Conservation (phyloP, 495 filamentous ascomycete species). For the Lophium mytilinum region DNA sequence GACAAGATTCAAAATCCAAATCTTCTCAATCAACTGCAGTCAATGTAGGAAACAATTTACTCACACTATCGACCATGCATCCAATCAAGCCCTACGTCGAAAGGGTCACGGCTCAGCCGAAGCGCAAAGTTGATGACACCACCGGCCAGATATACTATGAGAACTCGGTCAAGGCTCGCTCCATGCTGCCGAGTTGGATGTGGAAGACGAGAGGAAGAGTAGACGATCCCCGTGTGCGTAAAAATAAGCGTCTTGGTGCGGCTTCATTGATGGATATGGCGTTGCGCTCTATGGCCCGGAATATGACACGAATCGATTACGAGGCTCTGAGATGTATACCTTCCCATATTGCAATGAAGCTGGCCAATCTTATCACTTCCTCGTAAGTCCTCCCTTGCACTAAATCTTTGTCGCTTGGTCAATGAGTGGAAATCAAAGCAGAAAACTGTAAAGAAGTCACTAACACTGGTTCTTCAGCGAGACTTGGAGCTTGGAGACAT, state of each 20-base stretch:
- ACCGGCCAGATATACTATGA: slow-evolving; percentile 9
- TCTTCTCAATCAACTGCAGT: too few relatives aligned
- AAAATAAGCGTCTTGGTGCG: background rate
- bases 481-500: slow-evolving; percentile 3
- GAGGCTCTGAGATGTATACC: slow-evolving; percentile 1
- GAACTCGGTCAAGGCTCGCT: background rate
- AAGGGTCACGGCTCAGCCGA: background rate
- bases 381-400: slow-evolving; percentile 4
- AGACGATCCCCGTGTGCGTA: slow-evolving; percentile 1
- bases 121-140: background rate
- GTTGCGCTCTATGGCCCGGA: slow-evolving; percentile 1
- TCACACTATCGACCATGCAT: too few relatives aligned
- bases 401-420: background rate
- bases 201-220: background rate
- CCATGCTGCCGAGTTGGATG: slow-evolving; percentile 5
- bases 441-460: background rate
- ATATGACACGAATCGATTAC: background rate
- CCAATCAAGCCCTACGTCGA: too few relatives aligned
- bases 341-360: slow-evolving; percentile 2
- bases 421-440: background rate
- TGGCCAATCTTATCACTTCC: slow-evolving; percentile 3
- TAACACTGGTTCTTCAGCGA: background rate
- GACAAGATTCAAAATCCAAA: too few relatives aligned
- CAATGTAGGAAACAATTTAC: too few relatives aligned
- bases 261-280: slow-evolving; percentile 4